Base-by-base conservation (phyloP, 257 asterid genomes). In the Plantago major region DNA sequence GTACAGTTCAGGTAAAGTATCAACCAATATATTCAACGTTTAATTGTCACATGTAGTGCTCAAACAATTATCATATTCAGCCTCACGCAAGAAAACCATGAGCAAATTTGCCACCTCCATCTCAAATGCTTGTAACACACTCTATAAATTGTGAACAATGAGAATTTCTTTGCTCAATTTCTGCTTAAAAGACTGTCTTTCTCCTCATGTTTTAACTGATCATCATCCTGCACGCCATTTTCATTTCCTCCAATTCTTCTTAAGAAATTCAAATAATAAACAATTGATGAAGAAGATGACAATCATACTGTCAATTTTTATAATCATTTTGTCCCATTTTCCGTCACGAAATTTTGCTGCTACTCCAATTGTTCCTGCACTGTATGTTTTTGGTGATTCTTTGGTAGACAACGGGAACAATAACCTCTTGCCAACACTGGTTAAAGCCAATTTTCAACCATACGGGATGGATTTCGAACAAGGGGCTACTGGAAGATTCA, bases 321-420 rank as follows among this genome's bases (percentile, higher is more conserved):
- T 54, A 8, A 1, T 64, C 10, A 40, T 46, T 5, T 11, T 22
- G 17, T 42, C 55, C 5, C 15, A 6, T 3, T 28, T 58, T 43
- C 19, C 38, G 3, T 13, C 52, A 5, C 68, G 19, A 0, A 53
- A 55, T 38, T 48, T 73, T 7, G 76, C 55, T 5, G 42, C 18
- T 43, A 5, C 59, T n/a, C 70, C 77, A 18, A 57, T 47, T 2
- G 81, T 76, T 8, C 84, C 96, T 5, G 95, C 92, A 13, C 40
- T 88, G n/a, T 88, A 78, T 48, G 90, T 78, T 5, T 71, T 88
- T 5, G 95, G 96, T 0, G 96, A 88, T 62, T 88, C 96, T 0
- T 42, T 83, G 67, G 15, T 85, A 11, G 96, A 85, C 19, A 80
- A 65, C 64, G 95, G 95, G 0, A 85, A 88, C 60, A 88, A 88